phyloP scores from a whole-genome alignment of 495 filamentous ascomycete species.

The Hypoxylon crocopeplum region DNA sequence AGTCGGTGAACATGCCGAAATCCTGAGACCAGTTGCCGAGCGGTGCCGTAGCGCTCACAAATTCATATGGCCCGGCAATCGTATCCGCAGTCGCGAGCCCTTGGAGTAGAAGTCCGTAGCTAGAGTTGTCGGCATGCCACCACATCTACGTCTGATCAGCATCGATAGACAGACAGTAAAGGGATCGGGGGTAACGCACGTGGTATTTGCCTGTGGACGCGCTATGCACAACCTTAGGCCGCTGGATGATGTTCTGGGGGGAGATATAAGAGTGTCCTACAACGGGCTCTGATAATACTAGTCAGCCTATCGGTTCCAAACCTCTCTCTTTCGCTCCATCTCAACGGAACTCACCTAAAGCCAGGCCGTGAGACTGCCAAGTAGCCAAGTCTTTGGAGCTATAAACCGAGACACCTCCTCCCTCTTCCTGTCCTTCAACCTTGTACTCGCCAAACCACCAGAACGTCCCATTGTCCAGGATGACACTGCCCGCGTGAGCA shows the following conservation, averaged over 20 bases:
- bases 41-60: slow-evolving; percentile 48
- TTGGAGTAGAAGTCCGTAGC: slow-evolving; percentile 52
- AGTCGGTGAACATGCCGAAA: slow-evolving; percentile 55
- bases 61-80: slow-evolving; percentile 50
- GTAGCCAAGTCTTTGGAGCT: slow-evolving; percentile 50
- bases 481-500: slow-evolving; percentile 51
- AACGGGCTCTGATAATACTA: slow-evolving; percentile 38
- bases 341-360: slow-evolving; percentile 37
- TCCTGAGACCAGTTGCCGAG: slow-evolving; percentile 57
- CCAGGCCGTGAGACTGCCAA: slow-evolving; percentile 50
- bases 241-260: slow-evolving; percentile 49
- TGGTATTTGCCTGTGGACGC: slow-evolving; percentile 45
- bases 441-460: slow-evolving; percentile 57
- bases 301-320: slow-evolving; percentile 5
- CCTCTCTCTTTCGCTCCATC: not conserved
- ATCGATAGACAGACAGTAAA: not conserved
- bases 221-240: slow-evolving; percentile 54
- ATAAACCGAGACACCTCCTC: slow-evolving; percentile 52
- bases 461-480: slow-evolving; percentile 47
- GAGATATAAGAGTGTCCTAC: slow-evolving; percentile 46
- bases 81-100: slow-evolving; percentile 48
- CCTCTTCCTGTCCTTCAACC: slow-evolving; percentile 49
- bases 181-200: slow-evolving; percentile 29
- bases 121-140: slow-evolving; percentile 57
- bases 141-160: slow-evolving; percentile 48